Evolutionary conservation across 371 early-diverging fungal species (phyloP), one percentile per base, ranked within the genome.

Genomic region (Mortierella sp.): DNA sequence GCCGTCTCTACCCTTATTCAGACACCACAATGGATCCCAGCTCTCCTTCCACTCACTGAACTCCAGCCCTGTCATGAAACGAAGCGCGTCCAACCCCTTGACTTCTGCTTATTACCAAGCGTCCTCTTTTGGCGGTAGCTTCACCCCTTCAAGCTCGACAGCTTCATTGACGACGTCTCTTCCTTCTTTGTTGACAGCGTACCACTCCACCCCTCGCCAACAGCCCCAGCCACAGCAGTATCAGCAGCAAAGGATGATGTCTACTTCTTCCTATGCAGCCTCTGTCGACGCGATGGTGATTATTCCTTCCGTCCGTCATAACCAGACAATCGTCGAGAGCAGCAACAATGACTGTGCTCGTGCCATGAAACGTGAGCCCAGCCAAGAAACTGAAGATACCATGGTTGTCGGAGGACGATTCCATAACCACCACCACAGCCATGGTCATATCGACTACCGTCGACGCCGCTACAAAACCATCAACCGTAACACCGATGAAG

Each of bases 351-450:
- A 57, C 24, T 81, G 75, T 44, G 80, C 78, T 40, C 78, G 53
- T 0, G 76, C 81, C 28, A n/a, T 81, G n/a, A 85, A 81, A 74
- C 81, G 81, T 13, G 77, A 76, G 72, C 54, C 77, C 16, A 71
- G 73, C 19, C 76, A 70, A 61, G 77, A 81, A 31, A 61, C 37
- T 1, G 75, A 71, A 16, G 76, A 71, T 0, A 48, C 28, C 34
- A n/a, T n/a, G n/a, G 5, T 43, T 43, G 43, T 43, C 43, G 44
- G 6, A 31, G 31, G 21, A 26, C 24, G 50, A 24, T 21, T 48
- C 24, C 46, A 31, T 24, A 40, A 37, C 53, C 53, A 53, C 6
- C 44, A 48, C 24, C 76, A 70, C 19, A 28, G 24, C 4, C 61
- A n/a, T 9, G 73, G 72, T 4, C 76, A 76, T 40, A 76, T 79